Evolutionary conservation across 306 rosid genomes (phyloP), one percentile per base, ranked within the genome.

Genomic region (Prosopis cineraria): DNA sequence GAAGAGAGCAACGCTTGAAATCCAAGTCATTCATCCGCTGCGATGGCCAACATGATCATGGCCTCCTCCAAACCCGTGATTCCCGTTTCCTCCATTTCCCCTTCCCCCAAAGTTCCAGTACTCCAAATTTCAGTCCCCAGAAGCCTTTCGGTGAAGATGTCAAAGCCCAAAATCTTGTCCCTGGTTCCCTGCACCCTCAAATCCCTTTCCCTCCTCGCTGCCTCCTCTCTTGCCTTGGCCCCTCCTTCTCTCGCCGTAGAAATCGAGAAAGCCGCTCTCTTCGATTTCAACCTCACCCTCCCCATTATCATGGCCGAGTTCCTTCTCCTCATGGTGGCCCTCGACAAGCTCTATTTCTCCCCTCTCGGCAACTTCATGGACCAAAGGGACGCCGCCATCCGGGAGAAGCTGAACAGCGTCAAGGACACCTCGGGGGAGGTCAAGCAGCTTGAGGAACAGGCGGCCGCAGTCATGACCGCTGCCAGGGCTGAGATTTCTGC

Each of bases 331-430:
- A 93, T 91, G 98, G 79, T 95, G 14, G 98, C 90, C 0, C 77
- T 95, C 55, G 97, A 93, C 90, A 95, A 95, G 85, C 0, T 96
- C 7, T 96, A 86, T 86, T 96, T 81, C 90, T 68, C 85, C 44
- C 99, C 98, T 0, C 81, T 96, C 1, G 98, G 99, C 3, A 86
- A 81, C 3, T 95, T 93, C 93, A 95, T 93, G 98, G 99, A 95
- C 81, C 87, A 87, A 1, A 77, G 98, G 31, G 99, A 95, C 83
- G 82, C 92, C 0, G 81, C 81, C 7, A 95, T 93, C 10, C 90
- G 91, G 25, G 99, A 86, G 88, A 95, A 88, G 87, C 91, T 95
- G 10, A 67, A 16, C 85, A 83, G 96, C 87, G 97, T 93, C 34
- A 89, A 91, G 88, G 97, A 93, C 84, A 95, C 97, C 0, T 93